These are phyloP conservation scores for Kwoniella bestiolae DNA, from an alignment of 768 basidiomycete species.

Conservation along the genomic window DNA sequence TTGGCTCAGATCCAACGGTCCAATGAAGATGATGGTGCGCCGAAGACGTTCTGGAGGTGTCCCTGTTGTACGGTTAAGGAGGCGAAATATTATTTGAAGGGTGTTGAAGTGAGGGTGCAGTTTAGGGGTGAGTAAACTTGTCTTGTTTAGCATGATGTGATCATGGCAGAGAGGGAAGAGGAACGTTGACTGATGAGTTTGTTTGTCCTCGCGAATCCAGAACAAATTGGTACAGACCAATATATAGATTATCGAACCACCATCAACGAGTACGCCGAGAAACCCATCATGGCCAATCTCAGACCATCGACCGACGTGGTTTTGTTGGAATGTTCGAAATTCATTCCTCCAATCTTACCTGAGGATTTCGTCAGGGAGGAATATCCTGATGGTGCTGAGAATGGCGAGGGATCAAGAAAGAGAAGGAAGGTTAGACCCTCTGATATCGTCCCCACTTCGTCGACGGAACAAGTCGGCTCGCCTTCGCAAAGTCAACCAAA, in stretches of 20 bases:
- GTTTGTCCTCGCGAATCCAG: no score
- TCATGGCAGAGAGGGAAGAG: no score
- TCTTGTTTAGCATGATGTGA: no score
- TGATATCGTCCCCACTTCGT: not conserved
- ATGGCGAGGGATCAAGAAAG: constrained; percentile 6
- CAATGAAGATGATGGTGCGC: not conserved
- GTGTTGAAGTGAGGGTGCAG: constrained; percentile 39
- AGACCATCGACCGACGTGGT: constrained; percentile 20
- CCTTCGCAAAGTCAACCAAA: not conserved
- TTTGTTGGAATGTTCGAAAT: constrained; percentile 30
- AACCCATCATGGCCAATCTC: constrained; percentile 21
- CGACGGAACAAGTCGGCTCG: not conserved
- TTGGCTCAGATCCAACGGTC: not conserved
- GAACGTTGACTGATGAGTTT: no score
- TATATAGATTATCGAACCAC: constrained; percentile 45
- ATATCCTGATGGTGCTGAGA: not conserved
- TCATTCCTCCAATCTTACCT: constrained; percentile 36
- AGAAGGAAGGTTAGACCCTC: constrained; percentile 19
- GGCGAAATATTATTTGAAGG: constrained; percentile 41
- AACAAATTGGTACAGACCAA: constrained; percentile 32
- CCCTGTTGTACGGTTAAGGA: constrained; percentile 52
- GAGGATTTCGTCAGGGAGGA: constrained; percentile 23
- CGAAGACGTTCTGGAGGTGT: constrained; percentile 42
- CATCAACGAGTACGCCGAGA: constrained; percentile 26
- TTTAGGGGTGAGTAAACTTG: constrained; percentile 34